phyloP scores from a whole-genome alignment of 805 yeast genomes.

The Wickerhamomyces pijperi region DNA sequence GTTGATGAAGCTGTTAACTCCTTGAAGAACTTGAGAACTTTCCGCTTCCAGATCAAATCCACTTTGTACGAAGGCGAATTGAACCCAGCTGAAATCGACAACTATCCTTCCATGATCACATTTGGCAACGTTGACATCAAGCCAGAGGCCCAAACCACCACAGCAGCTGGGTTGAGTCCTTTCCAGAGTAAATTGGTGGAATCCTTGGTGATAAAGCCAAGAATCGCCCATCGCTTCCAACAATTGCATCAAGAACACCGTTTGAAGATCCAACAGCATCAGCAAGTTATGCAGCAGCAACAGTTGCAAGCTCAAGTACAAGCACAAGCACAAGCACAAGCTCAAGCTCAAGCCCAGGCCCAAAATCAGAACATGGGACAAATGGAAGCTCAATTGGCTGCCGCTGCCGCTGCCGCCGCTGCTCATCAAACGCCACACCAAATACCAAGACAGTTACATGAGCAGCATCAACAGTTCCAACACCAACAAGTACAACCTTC shows the following conservation, averaged over 20 bases:
- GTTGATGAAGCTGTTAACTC: constrained; percentile 35
- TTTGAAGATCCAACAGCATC: constrained; percentile 18
- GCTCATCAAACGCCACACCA: too few species aligned
- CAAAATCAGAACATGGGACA: too few species aligned
- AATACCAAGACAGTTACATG: constrained; percentile 8
- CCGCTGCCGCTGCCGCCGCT: too few species aligned
- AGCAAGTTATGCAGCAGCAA: constrained; percentile 1
- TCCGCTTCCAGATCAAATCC: constrained; percentile 25
- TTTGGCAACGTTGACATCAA: constrained; percentile 27
- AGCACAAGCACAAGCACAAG: too few species aligned
- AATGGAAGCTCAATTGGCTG: too few species aligned
- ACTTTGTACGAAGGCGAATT: constrained; percentile 19
- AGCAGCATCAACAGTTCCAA: constrained; percentile 20
- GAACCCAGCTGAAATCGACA: background rate
- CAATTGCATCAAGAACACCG: constrained; percentile 3
- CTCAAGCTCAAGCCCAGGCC: too few species aligned
- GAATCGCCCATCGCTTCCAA: background rate
- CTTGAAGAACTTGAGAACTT: constrained; percentile 24
- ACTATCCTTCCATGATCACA: constrained; percentile 37
- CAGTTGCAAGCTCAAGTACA: background rate
- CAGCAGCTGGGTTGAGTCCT: constrained; percentile 6
- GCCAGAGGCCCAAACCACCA: constrained; percentile 13
- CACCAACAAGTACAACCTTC: too few species aligned
- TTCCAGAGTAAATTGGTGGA: constrained; percentile 15
- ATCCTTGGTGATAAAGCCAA: constrained; percentile 17